These are phyloP conservation scores for Yamadazyma phyllophila DNA, from an alignment of 805 yeast genomes.

Conservation along the genomic window DNA sequence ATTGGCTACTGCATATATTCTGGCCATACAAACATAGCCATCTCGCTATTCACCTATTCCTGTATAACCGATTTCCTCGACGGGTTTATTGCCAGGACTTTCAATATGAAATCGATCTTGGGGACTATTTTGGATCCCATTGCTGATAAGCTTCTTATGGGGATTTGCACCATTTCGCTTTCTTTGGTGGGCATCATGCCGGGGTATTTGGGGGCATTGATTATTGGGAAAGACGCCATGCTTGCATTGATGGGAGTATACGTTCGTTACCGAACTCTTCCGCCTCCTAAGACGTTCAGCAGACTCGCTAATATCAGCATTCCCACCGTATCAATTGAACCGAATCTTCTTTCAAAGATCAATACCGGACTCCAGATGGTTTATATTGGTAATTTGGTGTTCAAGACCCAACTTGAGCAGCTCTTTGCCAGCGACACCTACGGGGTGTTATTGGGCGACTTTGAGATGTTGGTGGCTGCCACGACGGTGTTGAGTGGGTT, in stretches of 20 bases:
- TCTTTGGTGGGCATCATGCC: conserved; percentile 73
- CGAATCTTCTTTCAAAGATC: conserved; percentile 79
- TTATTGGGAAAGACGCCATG: conserved; percentile 80
- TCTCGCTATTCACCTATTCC: conserved; percentile 75
- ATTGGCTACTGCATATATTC: conserved; percentile 76
- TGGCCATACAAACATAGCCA: conserved; percentile 61
- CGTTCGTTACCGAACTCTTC: conserved; percentile 69
- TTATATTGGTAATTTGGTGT: conserved; percentile 58
- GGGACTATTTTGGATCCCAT: conserved; percentile 94
- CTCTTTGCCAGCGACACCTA: conserved; percentile 11
- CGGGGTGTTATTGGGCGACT: conserved; percentile 25
- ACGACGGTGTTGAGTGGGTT: conserved; percentile 80
- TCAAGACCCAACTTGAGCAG: conserved; percentile 25
- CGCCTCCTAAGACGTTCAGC: conserved; percentile 68
- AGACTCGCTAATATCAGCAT: conserved; percentile 77
- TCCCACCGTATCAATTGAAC: conserved; percentile 84
- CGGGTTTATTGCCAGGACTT: conserved; percentile 85
- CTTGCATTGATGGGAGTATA: conserved; percentile 71
- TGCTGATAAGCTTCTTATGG: conserved; percentile 92
- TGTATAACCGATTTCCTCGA: conserved; percentile 90
- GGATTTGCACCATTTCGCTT: conserved; percentile 75
- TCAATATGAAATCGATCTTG: conserved; percentile 69
- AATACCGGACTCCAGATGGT: conserved; percentile 94
- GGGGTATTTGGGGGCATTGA: conserved; percentile 54
- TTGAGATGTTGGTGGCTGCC: conserved; percentile 21